Evolutionary conservation across 345 rosid genomes (phyloP), one percentile per base, ranked within the genome.

Genomic region (Gossypium turneri): DNA sequence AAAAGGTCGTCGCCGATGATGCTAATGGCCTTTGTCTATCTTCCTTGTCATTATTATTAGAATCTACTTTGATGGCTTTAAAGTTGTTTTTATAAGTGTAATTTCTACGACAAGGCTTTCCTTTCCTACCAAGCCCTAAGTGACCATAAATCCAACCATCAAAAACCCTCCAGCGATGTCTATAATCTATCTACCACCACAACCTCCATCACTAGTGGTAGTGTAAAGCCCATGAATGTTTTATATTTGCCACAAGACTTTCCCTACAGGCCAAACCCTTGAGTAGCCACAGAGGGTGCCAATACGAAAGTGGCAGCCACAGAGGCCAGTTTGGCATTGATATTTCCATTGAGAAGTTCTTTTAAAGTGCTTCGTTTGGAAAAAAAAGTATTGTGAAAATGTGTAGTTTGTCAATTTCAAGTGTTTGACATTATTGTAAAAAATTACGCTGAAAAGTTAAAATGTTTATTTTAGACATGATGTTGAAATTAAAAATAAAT

Each of bases 201-300:
- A 34, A 34, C 1, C 1, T 34, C 38, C 1, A 34, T 34, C n/a
- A 52, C 76, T 5, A 27, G 79, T 52, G 58, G 79, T 52, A 24
- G 82, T 45, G 86, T 7, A 93, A 79, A 88, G 78, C 79, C 61
- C 99, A 93, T 72, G 90, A 95, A 89, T 95, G 99, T 45, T 88
- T 97, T 9, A 91, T 91, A 34, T 34, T 62, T 93, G 99, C 73
- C 94, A 87, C 83, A 93, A 88, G 85, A 73, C 81, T 16, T 95
- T 93, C 41, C 88, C 96, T 47, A 90, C 93, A 1, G 98, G 98
- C 17, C 98, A 94, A 81, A 98, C 98, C 52, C 6, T 77, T 92
- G 45, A 98, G 99, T 15, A 98, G 98, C 3, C 99, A 95, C 84
- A 95, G 92, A 82, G 90, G 99, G 5, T 84, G 99, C 77, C 97